A percentile compares a stretch with the other conserved stretches of the same genome.
These are phyloP conservation scores for Glebionis coronaria DNA, from an alignment of 129 eudicot species.

Conservation along the genomic window DNA sequence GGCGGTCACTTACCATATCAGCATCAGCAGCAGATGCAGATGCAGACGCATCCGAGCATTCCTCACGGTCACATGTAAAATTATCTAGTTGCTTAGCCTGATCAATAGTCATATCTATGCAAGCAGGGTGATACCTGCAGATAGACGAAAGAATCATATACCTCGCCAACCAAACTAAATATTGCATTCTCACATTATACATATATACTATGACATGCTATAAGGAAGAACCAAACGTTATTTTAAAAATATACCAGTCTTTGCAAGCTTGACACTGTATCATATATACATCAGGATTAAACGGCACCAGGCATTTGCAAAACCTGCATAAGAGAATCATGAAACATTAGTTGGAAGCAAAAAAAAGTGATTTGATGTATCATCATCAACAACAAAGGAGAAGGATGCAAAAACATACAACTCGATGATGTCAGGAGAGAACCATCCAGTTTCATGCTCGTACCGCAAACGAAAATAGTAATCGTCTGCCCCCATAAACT, in stretches of 20 bases:
- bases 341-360: neutral
- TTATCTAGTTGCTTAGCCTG: too few species aligned
- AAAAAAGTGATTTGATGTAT: neutral
- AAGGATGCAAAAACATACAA: slow-evolving; percentile 33
- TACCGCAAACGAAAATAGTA: slow-evolving; percentile 67
- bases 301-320: slow-evolving; percentile 69
- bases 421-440: slow-evolving; percentile 58
- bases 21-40: too few species aligned
- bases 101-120: too few species aligned
- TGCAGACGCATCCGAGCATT: too few species aligned
- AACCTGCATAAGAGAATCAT: slow-evolving; percentile 39
- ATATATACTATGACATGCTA: neutral
- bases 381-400: neutral
- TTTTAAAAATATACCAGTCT: slow-evolving; percentile 45
- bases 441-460: slow-evolving; percentile 60
- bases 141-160: too few species aligned
- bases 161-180: neutral
- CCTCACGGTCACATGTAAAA: too few species aligned
- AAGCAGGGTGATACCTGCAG: too few species aligned
- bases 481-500: slow-evolving; percentile 57
- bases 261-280: slow-evolving; percentile 60
- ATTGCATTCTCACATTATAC: neutral
- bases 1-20: too few species aligned
- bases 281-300: slow-evolving; percentile 65
- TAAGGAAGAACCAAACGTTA: too few species aligned